These are phyloP conservation scores for Apostasia shenzhenica DNA, from an alignment of 106 monocot species.

Conservation along the genomic window DNA sequence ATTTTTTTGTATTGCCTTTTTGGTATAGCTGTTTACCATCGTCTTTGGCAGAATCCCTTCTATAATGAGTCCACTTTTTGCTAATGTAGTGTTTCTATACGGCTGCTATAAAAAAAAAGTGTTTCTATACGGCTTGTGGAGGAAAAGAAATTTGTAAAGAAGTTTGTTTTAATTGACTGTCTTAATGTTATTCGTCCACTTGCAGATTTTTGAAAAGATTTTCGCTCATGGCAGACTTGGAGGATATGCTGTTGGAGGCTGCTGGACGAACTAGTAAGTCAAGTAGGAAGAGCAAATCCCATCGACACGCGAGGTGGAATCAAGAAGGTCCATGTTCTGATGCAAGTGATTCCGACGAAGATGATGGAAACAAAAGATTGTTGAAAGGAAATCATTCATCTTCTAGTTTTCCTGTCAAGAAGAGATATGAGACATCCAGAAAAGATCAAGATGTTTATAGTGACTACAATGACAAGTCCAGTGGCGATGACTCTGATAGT, in stretches of 20 bases:
- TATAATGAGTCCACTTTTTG: too few relatives aligned
- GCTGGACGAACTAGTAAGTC: slow-evolving; percentile 51
- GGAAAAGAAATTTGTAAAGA: too few relatives aligned
- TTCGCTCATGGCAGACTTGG: slow-evolving; percentile 45
- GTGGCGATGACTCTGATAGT: slow-evolving; percentile 50
- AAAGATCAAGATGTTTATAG: slow-evolving; percentile 3
- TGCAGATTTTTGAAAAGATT: background rate
- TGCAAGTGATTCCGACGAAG: slow-evolving; percentile 34
- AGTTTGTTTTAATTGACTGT: too few relatives aligned
- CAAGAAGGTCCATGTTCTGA: slow-evolving; percentile 25
- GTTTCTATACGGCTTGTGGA: too few relatives aligned
- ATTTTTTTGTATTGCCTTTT: too few relatives aligned
- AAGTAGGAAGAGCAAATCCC: slow-evolving; percentile 17
- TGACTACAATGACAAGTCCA: slow-evolving; percentile 19
- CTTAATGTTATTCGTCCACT: too few relatives aligned
- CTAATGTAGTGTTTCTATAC: too few relatives aligned
- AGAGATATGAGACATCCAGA: background rate
- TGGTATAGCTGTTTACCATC: too few relatives aligned
- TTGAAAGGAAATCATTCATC: slow-evolving; percentile 14
- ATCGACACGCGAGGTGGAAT: slow-evolving; percentile 19
- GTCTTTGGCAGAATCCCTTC: too few relatives aligned
- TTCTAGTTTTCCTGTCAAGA: slow-evolving; percentile 26
- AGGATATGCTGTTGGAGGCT: slow-evolving; percentile 53
- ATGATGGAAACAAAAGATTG: slow-evolving; percentile 14
- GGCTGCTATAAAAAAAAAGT: too few relatives aligned